These are phyloP conservation scores for Diaporthe eres DNA, from an alignment of 2,329 filamentous ascomycete genomes.

Conservation along the genomic window DNA sequence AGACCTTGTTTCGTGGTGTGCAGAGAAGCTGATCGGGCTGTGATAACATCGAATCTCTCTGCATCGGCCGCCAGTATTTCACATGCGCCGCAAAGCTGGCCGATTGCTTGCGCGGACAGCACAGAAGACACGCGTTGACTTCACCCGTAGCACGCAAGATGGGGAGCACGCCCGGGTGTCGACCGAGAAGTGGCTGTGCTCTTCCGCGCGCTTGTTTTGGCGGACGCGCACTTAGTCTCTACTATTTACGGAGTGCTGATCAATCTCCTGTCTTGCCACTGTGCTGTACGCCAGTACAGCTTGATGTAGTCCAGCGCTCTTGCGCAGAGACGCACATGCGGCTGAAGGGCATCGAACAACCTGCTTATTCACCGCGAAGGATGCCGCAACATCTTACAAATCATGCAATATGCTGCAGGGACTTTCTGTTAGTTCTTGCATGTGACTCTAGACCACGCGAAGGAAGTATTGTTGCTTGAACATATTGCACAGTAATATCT, in stretches of 20 bases:
- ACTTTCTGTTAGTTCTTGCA: neutral
- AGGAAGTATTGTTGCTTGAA: neutral
- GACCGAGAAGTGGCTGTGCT: conserved; percentile 11
- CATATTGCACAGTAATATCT: neutral
- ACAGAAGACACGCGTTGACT: neutral
- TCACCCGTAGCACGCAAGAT: neutral
- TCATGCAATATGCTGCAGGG: neutral
- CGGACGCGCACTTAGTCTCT: too few relatives aligned
- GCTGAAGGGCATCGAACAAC: neutral
- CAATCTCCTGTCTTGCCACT: neutral
- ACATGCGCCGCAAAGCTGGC: neutral
- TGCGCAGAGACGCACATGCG: neutral
- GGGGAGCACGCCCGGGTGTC: neutral
- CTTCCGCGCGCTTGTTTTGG: conserved; percentile 21
- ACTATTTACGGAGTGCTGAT: conserved; percentile 5
- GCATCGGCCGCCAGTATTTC: neutral
- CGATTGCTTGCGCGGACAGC: neutral
- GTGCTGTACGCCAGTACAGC: neutral
- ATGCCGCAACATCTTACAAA: neutral
- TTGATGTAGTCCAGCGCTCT: neutral
- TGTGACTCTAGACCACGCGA: neutral
- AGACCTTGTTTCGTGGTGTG: neutral
- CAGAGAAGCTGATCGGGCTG: neutral
- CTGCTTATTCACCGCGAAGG: neutral
- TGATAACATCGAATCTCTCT: neutral